Percentiles rank a stretch among this genome's conserved stretches.
These are phyloP conservation scores for Psilocybe mexicana DNA, from an alignment of 1,284 basidiomycete species.

Conservation along the genomic window DNA sequence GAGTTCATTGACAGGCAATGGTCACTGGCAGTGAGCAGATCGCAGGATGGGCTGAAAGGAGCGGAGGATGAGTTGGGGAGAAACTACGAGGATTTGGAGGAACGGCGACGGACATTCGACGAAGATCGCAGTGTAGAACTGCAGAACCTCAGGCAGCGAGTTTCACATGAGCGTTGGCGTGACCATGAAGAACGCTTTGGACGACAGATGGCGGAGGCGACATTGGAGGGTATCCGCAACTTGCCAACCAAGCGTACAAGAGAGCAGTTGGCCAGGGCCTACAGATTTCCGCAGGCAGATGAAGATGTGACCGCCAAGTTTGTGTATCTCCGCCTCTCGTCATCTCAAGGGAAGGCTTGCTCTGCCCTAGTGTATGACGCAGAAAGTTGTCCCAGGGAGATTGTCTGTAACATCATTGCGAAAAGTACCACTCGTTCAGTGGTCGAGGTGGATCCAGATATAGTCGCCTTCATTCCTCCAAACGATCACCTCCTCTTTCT, in stretches of 20 bases:
- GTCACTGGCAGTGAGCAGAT: not conserved
- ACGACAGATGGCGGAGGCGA: not conserved
- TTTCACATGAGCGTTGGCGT: not conserved
- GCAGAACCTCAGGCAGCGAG: not conserved
- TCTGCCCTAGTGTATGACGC: not conserved
- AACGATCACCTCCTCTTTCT: not conserved
- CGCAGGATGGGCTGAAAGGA: no score
- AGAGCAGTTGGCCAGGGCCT: not conserved
- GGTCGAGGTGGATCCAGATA: not conserved
- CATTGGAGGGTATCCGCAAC: not conserved
- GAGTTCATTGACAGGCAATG: not conserved
- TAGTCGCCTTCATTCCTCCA: not conserved
- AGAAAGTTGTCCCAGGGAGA: not conserved
- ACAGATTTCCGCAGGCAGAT: not conserved
- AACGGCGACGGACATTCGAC: not conserved
- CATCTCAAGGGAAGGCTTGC: not conserved
- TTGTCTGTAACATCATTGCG: not conserved
- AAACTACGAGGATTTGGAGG: not conserved
- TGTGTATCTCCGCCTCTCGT: not conserved
- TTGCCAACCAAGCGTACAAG: not conserved
- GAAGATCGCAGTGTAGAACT: not conserved
- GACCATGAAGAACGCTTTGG: not conserved
- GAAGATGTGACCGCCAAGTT: not conserved
- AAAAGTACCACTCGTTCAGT: not conserved
- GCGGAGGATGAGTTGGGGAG: no score